Evolutionary conservation across 2,329 filamentous ascomycete genomes (phyloP), one percentile per base, ranked within the genome.

Genomic region (Trichoderma citrinoviride): DNA sequence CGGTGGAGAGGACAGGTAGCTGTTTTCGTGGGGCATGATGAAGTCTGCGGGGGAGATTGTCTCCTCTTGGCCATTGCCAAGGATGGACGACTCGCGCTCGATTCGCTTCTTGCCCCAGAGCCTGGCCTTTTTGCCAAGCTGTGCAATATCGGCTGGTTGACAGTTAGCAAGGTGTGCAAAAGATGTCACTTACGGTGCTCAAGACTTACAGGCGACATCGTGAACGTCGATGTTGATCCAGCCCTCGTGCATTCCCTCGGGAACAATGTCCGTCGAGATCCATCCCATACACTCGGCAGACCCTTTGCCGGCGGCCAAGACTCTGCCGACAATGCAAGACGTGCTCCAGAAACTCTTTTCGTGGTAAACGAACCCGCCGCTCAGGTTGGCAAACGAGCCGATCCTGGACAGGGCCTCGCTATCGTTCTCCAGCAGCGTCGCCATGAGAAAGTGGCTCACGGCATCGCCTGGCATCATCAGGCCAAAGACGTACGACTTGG

Each of bases 271-370:
- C 33, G 83, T 87, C 12, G 86, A 88, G 61, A 90, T 80, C 87
- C 87, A 89, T 58, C 87, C 87, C 85, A 90, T 86, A 71, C 87
- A 87, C 71, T 90, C 87, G 0, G 82, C 82, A 17, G 86, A 83
- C 3, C 86, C 86, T 61, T 82, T 82, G 7, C 85, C 84, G 29
- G 86, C 87, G 33, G 87, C 87, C 40, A 90, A 76, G 3, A 90
- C 86, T 29, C 86, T 83, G 3, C 87, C 87, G 10, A 90, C 83
- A 47, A 90, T 80, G 71, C 87, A 89, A 14, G 83, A 81, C 1
- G 85, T 88, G 74, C 87, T 90, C 87, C 87, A 90, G 73, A 89
- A 90, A 67, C 86, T 90, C 77, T 85, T 87, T 2, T 82, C 82
- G 5, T 74, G 76, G 70, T 89, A 89, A 3, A 88, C 80, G 67